These are phyloP conservation scores for Dothideomycetes sp. DNA, from an alignment of 2,329 filamentous ascomycete species.

Conservation along the genomic window DNA sequence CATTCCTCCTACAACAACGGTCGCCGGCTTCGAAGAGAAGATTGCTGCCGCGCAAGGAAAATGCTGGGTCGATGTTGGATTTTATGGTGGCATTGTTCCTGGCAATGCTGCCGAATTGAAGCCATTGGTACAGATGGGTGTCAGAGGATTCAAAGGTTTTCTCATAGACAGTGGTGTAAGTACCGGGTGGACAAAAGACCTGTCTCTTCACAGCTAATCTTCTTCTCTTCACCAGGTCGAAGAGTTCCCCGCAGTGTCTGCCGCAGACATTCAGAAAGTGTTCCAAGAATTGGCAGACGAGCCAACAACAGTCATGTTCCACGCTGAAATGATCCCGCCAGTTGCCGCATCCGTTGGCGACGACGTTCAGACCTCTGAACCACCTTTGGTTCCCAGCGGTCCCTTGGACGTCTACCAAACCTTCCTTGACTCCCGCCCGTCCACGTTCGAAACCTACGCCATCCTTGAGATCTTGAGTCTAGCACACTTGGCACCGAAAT, in stretches of 20 bases:
- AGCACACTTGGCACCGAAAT: slow-evolving; percentile 66
- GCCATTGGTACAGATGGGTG: slow-evolving; percentile 72
- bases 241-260: slow-evolving; percentile 87
- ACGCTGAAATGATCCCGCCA: slow-evolving; percentile 95
- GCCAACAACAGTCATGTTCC: slow-evolving; percentile 94
- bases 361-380: slow-evolving; percentile 56
- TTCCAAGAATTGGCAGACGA: slow-evolving; percentile 72
- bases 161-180: slow-evolving; percentile 90
- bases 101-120: slow-evolving; percentile 75
- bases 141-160: slow-evolving; percentile 95
- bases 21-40: slow-evolving; percentile 75
- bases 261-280: slow-evolving; percentile 66
- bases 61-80: slow-evolving; percentile 98
- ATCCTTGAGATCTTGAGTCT: slow-evolving; percentile 78
- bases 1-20: slow-evolving; percentile 89
- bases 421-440: slow-evolving; percentile 83
- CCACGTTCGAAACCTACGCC: slow-evolving; percentile 83
- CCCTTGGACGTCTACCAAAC: slow-evolving; percentile 73
- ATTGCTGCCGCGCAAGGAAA: slow-evolving; percentile 72
- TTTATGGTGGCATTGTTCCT: slow-evolving; percentile 90
- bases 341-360: slow-evolving; percentile 72
- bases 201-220: slow-evolving; percentile 17
- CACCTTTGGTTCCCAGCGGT: slow-evolving; percentile 62
- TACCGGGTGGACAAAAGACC: not conserved
- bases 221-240: slow-evolving; percentile 55